A percentile compares a stretch with the other conserved stretches of the same genome.
Conservation (phyloP, 805 yeast genomes). For the Monosporozyma unispora region DNA sequence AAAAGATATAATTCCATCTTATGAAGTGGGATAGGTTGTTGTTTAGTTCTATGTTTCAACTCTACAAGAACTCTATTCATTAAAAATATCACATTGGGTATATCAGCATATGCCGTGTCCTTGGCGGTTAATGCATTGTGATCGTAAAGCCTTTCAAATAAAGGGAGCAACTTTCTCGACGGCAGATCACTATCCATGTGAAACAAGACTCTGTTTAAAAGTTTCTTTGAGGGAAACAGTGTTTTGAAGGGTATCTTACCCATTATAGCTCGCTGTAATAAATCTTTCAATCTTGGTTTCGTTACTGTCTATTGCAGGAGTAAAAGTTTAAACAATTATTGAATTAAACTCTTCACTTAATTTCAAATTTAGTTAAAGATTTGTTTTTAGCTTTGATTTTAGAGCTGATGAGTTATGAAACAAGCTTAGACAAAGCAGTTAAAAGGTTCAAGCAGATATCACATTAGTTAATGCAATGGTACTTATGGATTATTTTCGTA, state of each 20-base stretch:
- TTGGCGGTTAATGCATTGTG: slow-evolving; percentile 2
- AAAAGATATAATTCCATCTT: slow-evolving; percentile 57
- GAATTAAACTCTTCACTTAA: too few species aligned
- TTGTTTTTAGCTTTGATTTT: too few species aligned
- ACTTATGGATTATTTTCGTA: background rate
- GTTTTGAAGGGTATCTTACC: slow-evolving; percentile 27
- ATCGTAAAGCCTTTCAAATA: slow-evolving; percentile 43
- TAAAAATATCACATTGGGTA: slow-evolving; percentile 31
- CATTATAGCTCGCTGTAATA: background rate
- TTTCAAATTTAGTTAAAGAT: too few species aligned
- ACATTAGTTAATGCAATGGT: background rate
- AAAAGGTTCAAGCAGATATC: background rate
- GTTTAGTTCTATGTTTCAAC: slow-evolving; percentile 2
- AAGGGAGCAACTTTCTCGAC: slow-evolving; percentile 45
- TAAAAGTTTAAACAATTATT: too few species aligned
- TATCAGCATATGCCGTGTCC: background rate
- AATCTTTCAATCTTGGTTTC: slow-evolving; percentile 21
- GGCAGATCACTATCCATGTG: slow-evolving; percentile 55
- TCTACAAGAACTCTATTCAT: slow-evolving; percentile 55
- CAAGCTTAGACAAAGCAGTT: too few species aligned
- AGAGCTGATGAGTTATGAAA: too few species aligned
- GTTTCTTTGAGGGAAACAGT: slow-evolving; percentile 49
- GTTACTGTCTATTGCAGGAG: too few species aligned
- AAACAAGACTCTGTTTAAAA: slow-evolving; percentile 51
- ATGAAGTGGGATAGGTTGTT: slow-evolving; percentile 4